phyloP scores from a whole-genome alignment of 441 rosid genomes.

The Metrosideros polymorpha region DNA sequence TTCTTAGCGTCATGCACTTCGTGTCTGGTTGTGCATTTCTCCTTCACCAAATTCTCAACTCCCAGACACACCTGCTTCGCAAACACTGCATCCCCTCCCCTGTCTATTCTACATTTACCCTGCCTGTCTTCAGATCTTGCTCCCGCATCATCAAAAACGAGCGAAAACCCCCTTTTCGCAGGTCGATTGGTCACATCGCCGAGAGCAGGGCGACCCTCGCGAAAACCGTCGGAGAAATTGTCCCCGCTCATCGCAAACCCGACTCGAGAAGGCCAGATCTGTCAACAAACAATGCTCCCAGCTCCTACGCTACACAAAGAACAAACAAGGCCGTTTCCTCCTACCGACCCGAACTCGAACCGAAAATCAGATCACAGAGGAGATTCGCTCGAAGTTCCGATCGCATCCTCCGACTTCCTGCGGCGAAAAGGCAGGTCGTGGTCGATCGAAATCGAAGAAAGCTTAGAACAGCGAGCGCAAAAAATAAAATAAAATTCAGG shows the following conservation, averaged over 20 bases:
- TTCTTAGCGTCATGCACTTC: neutral
- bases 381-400: neutral
- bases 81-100: constrained; percentile 17
- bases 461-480: neutral
- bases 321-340: neutral
- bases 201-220: constrained; percentile 24
- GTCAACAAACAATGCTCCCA: neutral
- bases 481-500: accelerated
- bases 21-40: constrained; percentile 22
- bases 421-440: neutral
- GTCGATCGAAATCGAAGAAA: neutral
- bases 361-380: neutral
- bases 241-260: constrained; percentile 39
- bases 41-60: constrained; percentile 36
- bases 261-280: neutral
- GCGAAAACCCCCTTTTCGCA: constrained; percentile 37
- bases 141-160: constrained; percentile 26
- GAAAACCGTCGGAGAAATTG: constrained; percentile 17
- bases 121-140: constrained; percentile 25
- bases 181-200: constrained; percentile 56
- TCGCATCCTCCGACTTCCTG: neutral
- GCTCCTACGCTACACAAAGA: neutral
- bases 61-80: constrained; percentile 37
- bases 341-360: neutral
- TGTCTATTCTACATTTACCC: constrained; percentile 8